Conservation (phyloP, 2,329 filamentous ascomycete species). For the Dactylella cylindrospora region DNA sequence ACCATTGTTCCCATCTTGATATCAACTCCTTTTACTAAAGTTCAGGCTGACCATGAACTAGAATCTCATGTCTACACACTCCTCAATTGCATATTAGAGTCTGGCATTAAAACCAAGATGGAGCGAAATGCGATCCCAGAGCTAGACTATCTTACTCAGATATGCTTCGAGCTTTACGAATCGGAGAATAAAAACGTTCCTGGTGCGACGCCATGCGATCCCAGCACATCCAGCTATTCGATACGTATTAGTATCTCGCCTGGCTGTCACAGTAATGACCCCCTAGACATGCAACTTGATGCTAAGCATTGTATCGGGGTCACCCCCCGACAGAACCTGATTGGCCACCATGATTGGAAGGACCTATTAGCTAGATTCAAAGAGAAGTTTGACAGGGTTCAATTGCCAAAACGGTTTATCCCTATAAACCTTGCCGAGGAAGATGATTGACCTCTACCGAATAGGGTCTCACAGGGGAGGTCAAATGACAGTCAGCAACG, state of each 20-base stretch:
- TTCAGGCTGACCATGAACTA: conserved; percentile 17
- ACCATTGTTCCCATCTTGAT: neutral
- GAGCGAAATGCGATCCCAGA: conserved; percentile 92
- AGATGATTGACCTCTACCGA: conserved; percentile 21
- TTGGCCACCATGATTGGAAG: conserved; percentile 91
- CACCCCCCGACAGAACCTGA: conserved; percentile 84
- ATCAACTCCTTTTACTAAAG: neutral
- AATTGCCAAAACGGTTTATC: conserved; percentile 66
- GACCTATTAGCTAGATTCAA: conserved; percentile 92
- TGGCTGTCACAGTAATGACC: conserved; percentile 94
- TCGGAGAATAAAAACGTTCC: conserved; percentile 68
- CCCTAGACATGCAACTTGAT: conserved; percentile 92
- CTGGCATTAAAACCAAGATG: conserved; percentile 95
- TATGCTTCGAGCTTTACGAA: conserved; percentile 97
- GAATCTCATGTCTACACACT: conserved; percentile 98
- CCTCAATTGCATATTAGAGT: conserved; percentile 95
- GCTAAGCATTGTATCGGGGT: conserved; percentile 95
- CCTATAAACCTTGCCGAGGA: conserved; percentile 60
- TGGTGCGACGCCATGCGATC: conserved; percentile 57
- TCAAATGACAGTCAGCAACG: too few species aligned
- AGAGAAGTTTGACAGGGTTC: conserved; percentile 83
- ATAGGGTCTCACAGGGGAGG: too few species aligned
- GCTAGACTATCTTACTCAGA: conserved; percentile 94
- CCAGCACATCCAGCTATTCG: conserved; percentile 82
- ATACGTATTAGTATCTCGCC: conserved; percentile 96